A percentile compares a stretch with the other conserved stretches of the same genome.
phyloP scores from a whole-genome alignment of 257 asterid genomes.

The Lycium barbarum region DNA sequence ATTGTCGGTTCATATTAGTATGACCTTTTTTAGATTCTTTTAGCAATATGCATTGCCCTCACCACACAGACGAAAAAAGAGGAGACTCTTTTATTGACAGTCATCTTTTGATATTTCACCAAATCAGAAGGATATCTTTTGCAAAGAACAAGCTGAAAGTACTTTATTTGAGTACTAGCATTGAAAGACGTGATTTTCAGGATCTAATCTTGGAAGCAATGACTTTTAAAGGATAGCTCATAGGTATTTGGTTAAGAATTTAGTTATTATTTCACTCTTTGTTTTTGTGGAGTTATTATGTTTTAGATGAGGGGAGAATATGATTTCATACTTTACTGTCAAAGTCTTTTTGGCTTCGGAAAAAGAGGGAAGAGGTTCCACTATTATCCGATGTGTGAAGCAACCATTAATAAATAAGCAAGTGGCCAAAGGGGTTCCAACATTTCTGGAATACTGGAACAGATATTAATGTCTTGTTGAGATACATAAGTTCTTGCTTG shows the following conservation, averaged over 20 bases:
- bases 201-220: neutral
- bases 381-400: neutral
- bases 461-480: neutral
- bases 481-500: neutral
- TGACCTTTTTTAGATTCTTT: neutral
- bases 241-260: conserved; percentile 10
- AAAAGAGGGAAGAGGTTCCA: neutral
- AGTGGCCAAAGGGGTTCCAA: neutral
- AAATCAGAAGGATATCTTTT: neutral
- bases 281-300: neutral
- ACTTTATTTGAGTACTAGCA: neutral
- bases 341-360: conserved; percentile 1
- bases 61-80: neutral
- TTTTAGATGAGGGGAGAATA: neutral
- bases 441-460: conserved; percentile 4
- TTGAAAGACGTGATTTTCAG: neutral
- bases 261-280: neutral
- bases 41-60: neutral
- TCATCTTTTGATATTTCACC: neutral
- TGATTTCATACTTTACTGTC: conserved; percentile 10
- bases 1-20: neutral
- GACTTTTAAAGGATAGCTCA: neutral
- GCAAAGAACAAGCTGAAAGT: neutral
- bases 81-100: neutral
- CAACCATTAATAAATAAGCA: neutral